phyloP scores from a whole-genome alignment of 108 stramenopile genomes.

The Pseudonitzschia multistriata region DNA sequence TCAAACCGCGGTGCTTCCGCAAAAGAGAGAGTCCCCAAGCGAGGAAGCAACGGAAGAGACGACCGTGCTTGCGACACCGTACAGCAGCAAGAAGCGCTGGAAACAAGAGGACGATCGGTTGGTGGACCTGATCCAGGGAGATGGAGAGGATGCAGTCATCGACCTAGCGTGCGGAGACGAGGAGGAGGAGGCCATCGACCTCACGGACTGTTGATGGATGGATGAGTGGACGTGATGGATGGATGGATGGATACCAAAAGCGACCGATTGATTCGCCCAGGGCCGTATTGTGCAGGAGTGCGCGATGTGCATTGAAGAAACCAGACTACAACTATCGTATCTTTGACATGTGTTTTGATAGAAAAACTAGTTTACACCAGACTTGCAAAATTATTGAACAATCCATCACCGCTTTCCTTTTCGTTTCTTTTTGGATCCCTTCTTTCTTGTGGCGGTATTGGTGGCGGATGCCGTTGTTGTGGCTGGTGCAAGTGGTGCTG shows the following conservation, averaged over 20 bases:
- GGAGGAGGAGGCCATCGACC: not conserved
- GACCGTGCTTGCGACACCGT: not conserved
- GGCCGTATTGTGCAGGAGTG: too few species aligned
- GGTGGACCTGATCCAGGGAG: not conserved
- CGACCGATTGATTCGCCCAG: too few species aligned
- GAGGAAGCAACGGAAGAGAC: not conserved
- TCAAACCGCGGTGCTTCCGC: too few species aligned
- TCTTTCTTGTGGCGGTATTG: not conserved
- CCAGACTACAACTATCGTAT: too few species aligned
- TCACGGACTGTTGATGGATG: not conserved
- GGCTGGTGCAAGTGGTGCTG: not conserved
- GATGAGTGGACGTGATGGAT: too few species aligned
- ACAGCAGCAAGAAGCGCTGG: not conserved
- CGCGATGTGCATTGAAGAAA: too few species aligned
- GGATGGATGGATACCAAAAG: too few species aligned
- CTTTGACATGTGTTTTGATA: not conserved
- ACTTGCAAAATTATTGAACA: not conserved
- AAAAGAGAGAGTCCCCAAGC: too few species aligned
- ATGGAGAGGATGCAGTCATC: not conserved
- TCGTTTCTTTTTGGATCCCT: constrained; percentile 13
- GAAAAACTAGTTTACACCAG: not conserved
- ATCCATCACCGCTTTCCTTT: not conserved
- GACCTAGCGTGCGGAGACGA: not conserved
- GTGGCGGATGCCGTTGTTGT: not conserved
- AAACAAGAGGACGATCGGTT: not conserved